Conservation (phyloP, 2,329 filamentous ascomycete genomes). For the Pseudogymnoascus sp. region DNA sequence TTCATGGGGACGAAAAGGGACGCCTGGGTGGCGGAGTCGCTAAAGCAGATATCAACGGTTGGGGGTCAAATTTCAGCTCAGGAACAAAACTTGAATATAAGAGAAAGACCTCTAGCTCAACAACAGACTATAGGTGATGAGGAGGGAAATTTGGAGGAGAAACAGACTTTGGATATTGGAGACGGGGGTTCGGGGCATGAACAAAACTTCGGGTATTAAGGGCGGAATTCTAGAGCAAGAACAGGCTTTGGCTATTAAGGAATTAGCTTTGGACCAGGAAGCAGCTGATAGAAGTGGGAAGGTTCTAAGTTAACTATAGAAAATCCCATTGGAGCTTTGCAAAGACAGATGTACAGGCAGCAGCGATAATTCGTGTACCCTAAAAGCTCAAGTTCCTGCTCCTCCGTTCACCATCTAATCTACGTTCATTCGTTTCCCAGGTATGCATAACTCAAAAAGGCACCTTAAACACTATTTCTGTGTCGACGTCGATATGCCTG, state of each 20-base stretch:
- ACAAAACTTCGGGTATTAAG: background rate
- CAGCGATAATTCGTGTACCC: too few relatives aligned
- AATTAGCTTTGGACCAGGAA: background rate
- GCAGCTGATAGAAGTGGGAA: background rate
- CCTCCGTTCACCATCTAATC: background rate
- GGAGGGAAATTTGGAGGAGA: background rate
- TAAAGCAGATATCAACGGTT: too few relatives aligned
- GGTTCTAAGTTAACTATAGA: background rate
- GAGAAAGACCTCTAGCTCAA: background rate
- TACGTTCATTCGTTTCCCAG: background rate
- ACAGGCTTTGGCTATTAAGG: background rate
- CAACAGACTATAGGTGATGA: background rate
- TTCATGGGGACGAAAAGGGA: background rate
- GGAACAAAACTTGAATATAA: background rate
- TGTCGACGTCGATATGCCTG: background rate
- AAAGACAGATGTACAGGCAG: too few relatives aligned
- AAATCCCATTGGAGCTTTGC: background rate
- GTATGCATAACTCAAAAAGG: background rate
- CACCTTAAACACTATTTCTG: background rate
- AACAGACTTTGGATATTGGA: background rate
- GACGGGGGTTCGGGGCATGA: background rate
- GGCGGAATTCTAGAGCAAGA: too few relatives aligned
- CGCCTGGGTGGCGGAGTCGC: background rate
- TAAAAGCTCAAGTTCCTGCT: too few relatives aligned
- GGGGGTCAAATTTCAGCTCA: too few relatives aligned